Percentiles rank a stretch among this genome's conserved stretches.
These are phyloP conservation scores for Teunomyces cretensis DNA, from an alignment of 805 yeast genomes.

Conservation along the genomic window DNA sequence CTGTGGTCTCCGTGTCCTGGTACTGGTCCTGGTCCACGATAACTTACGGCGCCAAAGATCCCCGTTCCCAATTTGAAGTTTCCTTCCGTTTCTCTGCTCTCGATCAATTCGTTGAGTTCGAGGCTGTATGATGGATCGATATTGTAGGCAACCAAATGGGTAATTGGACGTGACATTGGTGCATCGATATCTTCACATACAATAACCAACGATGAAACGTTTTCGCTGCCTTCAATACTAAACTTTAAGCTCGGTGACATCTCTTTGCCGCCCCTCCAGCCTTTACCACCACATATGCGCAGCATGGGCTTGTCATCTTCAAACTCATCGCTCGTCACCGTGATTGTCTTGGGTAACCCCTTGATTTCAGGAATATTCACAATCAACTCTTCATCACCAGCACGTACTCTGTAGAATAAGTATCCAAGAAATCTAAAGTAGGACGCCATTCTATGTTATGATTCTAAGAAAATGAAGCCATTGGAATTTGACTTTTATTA, in stretches of 20 bases:
- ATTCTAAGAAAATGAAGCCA: too few species aligned
- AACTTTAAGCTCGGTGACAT: slow-evolving; percentile 9
- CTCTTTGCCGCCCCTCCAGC: slow-evolving; percentile 10
- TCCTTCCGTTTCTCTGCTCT: neutral
- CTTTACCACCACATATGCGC: slow-evolving; percentile 8
- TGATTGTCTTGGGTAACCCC: slow-evolving; percentile 1
- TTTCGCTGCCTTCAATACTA: neutral
- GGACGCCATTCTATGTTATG: neutral
- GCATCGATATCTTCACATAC: slow-evolving; percentile 15
- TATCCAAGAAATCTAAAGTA: neutral
- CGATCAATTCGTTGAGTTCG: slow-evolving; percentile 6
- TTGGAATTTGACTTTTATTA: too few species aligned
- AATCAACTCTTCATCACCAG: neutral
- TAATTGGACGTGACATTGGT: slow-evolving; percentile 11
- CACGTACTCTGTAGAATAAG: neutral
- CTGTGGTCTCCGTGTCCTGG: slow-evolving; percentile 15
- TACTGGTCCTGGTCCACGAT: slow-evolving; percentile 13
- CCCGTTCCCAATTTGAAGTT: slow-evolving; percentile 10
- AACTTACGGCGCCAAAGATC: slow-evolving; percentile 6
- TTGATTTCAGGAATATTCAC: neutral
- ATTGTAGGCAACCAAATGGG: slow-evolving; percentile 13
- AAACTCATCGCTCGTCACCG: slow-evolving; percentile 10
- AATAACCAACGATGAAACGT: slow-evolving; percentile 10
- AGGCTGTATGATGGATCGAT: slow-evolving; percentile 6
- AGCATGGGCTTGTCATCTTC: slow-evolving; percentile 12